phyloP scores from a whole-genome alignment of 495 filamentous ascomycete genomes.

The Xylaria sp. region DNA sequence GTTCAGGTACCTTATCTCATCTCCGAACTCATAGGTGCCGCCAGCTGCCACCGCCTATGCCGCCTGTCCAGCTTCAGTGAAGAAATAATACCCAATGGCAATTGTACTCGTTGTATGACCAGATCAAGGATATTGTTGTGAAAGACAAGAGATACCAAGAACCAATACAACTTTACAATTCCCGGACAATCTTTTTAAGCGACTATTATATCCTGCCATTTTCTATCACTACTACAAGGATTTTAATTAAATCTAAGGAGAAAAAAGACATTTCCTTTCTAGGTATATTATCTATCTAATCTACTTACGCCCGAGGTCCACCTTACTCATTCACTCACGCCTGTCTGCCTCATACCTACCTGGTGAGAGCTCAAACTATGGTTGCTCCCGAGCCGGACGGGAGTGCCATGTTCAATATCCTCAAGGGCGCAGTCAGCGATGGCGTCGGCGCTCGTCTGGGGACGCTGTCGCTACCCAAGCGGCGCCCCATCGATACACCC shows the following conservation, averaged over 20 bases:
- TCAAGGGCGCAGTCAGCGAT: constrained; percentile 44
- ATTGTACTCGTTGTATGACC: background rate
- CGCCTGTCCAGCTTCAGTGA: background rate
- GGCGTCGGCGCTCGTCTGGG: constrained; percentile 63
- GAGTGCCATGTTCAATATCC: constrained; percentile 47
- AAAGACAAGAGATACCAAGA: too few species aligned
- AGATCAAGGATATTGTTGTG: background rate
- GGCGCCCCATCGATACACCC: constrained; percentile 74
- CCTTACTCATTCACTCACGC: constrained; percentile 3
- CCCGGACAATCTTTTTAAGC: background rate
- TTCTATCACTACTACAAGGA: background rate
- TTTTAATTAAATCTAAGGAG: background rate
- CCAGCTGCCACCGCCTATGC: background rate
- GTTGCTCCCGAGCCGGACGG: constrained; percentile 26
- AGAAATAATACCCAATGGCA: constrained; percentile 1
- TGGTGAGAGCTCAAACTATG: constrained; percentile 20
- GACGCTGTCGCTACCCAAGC: constrained; percentile 63
- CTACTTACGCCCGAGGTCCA: constrained; percentile 12
- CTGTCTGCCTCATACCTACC: background rate
- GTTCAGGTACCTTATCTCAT: constrained; percentile 10
- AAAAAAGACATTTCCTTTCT: constrained; percentile 4
- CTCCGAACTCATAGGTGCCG: background rate
- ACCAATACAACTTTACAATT: background rate
- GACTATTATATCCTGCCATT: background rate
- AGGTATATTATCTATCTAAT: background rate